A percentile compares a stretch with the other conserved stretches of the same genome.
Evolutionary conservation across 768 basidiomycete species (phyloP).

Genomic region (Myochromella boudieri): DNA sequence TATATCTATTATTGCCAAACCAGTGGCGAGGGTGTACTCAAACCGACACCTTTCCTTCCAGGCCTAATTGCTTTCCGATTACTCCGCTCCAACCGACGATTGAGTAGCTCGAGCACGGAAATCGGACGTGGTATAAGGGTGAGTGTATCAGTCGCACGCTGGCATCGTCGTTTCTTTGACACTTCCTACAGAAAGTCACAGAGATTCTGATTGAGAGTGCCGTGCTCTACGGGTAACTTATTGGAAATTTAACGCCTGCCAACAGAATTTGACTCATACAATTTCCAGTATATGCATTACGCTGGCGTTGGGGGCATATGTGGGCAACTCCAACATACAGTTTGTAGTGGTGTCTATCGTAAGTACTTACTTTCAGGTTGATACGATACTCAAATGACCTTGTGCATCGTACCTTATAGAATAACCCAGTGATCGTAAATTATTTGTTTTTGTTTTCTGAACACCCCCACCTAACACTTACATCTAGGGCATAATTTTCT

Average conservation of each 20-base stretch:
- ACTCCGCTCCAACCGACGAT: conserved; percentile 11
- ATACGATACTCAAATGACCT: conserved; percentile 4
- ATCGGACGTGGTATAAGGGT: conserved; percentile 5
- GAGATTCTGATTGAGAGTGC: conserved; percentile 22
- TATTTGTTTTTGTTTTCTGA: background rate
- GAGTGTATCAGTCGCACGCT: too few relatives aligned
- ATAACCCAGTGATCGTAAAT: conserved; percentile 20
- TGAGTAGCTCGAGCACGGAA: conserved; percentile 2
- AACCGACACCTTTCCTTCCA: background rate
- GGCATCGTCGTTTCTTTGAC: conserved; percentile 1
- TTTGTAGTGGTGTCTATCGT: conserved; percentile 18
- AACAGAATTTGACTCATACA: background rate
- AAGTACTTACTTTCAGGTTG: conserved; percentile 1
- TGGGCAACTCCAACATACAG: conserved; percentile 15
- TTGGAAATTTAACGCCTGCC: background rate
- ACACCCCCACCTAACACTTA: background rate
- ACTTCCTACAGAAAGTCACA: conserved; percentile 15
- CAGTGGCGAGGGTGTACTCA: background rate
- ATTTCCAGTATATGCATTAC: conserved; percentile 14
- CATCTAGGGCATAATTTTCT: conserved; percentile 22
- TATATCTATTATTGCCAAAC: conserved; percentile 1
- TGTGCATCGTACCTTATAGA: conserved; percentile 8
- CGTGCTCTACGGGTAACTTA: conserved; percentile 16
- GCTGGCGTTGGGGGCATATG: conserved; percentile 15
- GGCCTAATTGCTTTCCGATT: conserved; percentile 20